Base-by-base conservation (phyloP, 2,329 filamentous ascomycete genomes). In the Penicillium sp. region DNA sequence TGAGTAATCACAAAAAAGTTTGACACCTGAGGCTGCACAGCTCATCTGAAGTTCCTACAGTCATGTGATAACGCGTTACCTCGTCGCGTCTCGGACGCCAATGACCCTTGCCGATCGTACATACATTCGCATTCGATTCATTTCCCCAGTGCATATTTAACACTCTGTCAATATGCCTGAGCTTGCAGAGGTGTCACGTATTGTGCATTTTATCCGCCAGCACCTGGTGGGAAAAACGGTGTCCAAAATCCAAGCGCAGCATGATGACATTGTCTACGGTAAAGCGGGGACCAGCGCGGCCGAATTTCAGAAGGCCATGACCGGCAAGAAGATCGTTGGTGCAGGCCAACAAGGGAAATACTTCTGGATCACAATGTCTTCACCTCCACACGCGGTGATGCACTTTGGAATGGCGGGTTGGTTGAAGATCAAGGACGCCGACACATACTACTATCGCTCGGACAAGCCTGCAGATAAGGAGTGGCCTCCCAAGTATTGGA, bases 281-380 rank as follows among this genome's bases (percentile, higher is more conserved):
- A 96, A 97, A 69, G 89, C 83, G 16, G 89, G 90, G 24, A 94
- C 87, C 0, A 87, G 79, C 14, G 87, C 85, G 0, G 68, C 79
- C 0, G 85, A 84, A 24, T 89, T 98, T 52, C 76, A 87, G 57
- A 77, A 80, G 44, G 82, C 85, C 1, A 74, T 96, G 62, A 77
- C 77, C 3, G 89, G 88, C 4, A 91, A 86, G 61, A 88, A 82
- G 62, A 81, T 86, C 26, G 59, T 78, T 32, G 78, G 77, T 44
- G 87, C 86, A 3, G 87, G 86, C 3, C 89, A 86, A 49, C 93
- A 96, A 66, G 93, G 93, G 8, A 98, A 97, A 77, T 97, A 97
- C 65, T 97, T 98, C 67, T 98, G 93, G 76, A 75, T 97, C 18
- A 83, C 88, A 29, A 86, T 87, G 79, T 78, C 80, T 22, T 77